Percentiles rank a stretch among this genome's conserved stretches.
These are phyloP conservation scores for Sarcodon sp. DNA, from an alignment of 768 basidiomycete species.

Conservation along the genomic window DNA sequence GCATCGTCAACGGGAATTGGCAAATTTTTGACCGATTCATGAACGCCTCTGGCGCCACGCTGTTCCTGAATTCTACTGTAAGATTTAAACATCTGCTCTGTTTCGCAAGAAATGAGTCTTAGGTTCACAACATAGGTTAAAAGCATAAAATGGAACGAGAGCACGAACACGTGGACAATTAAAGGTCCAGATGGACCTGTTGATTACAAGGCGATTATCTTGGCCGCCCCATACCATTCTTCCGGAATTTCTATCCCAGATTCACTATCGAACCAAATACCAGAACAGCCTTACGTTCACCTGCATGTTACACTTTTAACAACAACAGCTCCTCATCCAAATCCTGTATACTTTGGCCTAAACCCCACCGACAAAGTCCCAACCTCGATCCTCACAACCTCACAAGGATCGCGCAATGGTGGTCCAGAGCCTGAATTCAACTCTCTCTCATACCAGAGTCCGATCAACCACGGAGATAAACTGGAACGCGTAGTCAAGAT, in stretches of 20 bases:
- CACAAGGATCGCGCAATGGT: conserved; percentile 38
- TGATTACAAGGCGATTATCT: conserved; percentile 62
- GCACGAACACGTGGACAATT: conserved; percentile 39
- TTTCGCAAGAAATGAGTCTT: conserved; percentile 1
- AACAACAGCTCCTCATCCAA: conserved; percentile 53
- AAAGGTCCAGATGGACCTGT: conserved; percentile 29
- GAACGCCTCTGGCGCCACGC: conserved; percentile 48
- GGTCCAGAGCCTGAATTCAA: conserved; percentile 58
- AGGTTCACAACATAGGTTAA: conserved; percentile 35
- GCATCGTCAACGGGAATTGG: conserved; percentile 71
- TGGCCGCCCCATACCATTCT: conserved; percentile 79
- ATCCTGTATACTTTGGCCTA: conserved; percentile 60
- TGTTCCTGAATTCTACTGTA: conserved; percentile 64
- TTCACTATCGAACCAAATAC: conserved; percentile 38
- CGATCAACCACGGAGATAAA: conserved; percentile 18
- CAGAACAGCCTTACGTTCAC: conserved; percentile 63
- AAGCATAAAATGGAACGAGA: conserved; percentile 29
- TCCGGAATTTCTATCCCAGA: conserved; percentile 41
- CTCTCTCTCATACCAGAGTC: conserved; percentile 71
- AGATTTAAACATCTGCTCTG: conserved; percentile 3
- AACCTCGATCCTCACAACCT: conserved; percentile 59
- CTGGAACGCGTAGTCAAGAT: conserved; percentile 75
- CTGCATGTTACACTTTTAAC: conserved; percentile 84
- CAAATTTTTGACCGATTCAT: conserved; percentile 79
- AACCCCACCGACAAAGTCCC: conserved; percentile 33